phyloP scores from a whole-genome alignment of 768 basidiomycete genomes.

The Lactarius akahatsu region DNA sequence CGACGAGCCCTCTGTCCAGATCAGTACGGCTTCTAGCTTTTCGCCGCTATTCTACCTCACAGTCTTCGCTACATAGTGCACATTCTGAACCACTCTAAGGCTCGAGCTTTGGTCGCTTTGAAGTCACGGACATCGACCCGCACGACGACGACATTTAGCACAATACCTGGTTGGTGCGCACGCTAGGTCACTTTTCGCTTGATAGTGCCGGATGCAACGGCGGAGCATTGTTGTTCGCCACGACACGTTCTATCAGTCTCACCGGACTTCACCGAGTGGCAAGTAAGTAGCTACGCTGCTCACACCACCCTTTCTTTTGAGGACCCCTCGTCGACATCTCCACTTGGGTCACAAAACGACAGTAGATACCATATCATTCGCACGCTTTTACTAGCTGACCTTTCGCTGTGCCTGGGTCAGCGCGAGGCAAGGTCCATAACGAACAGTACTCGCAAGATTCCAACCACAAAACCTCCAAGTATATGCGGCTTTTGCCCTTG shows the following conservation, averaged over 20 bases:
- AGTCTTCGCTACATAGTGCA: conserved; percentile 61
- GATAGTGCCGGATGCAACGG: neutral
- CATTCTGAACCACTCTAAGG: conserved; percentile 56
- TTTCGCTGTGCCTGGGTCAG: conserved; percentile 57
- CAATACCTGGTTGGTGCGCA: conserved; percentile 60
- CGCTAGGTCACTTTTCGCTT: conserved; percentile 29
- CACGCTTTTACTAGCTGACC: conserved; percentile 52
- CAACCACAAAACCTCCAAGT: conserved; percentile 54
- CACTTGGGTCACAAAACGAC: conserved; percentile 4
- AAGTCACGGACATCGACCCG: conserved; percentile 58
- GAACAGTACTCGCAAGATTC: conserved; percentile 51
- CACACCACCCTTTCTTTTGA: conserved; percentile 38
- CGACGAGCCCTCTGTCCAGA: conserved; percentile 39
- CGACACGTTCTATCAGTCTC: conserved; percentile 43
- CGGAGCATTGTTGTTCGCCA: conserved; percentile 35
- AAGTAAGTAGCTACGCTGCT: conserved; percentile 57
- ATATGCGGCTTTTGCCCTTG: conserved; percentile 31
- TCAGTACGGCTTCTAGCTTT: conserved; percentile 67
- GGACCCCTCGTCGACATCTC: neutral
- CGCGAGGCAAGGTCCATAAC: conserved; percentile 58
- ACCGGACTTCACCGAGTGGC: conserved; percentile 54
- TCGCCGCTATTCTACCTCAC: conserved; percentile 63
- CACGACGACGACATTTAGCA: conserved; percentile 49
- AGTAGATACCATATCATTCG: conserved; percentile 26
- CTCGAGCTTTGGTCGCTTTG: conserved; percentile 47